These are phyloP conservation scores for Penstemon davidsonii DNA, from an alignment of 257 asterid species.

Conservation along the genomic window DNA sequence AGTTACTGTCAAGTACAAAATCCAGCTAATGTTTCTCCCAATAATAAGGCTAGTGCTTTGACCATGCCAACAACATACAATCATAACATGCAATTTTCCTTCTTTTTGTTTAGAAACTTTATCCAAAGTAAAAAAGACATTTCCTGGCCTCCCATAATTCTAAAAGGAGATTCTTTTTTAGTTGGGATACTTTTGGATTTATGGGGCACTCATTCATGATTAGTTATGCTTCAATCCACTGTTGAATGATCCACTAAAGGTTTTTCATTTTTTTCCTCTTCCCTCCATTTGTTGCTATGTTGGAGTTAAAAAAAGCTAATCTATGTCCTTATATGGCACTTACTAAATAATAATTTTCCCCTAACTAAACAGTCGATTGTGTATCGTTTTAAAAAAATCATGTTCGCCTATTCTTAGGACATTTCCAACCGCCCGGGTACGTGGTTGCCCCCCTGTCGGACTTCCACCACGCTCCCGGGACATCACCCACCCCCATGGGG, in stretches of 20 bases:
- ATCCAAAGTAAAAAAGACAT: conserved; percentile 40
- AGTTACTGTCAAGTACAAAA: conserved; percentile 30
- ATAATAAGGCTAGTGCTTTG: conserved; percentile 41
- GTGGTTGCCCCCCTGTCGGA: too few species aligned
- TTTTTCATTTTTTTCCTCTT: background rate
- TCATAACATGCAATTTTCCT: conserved; percentile 29
- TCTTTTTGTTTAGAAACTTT: conserved; percentile 38
- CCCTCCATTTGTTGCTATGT: conserved; percentile 33
- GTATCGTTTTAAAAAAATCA: too few species aligned
- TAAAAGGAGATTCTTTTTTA: conserved; percentile 35
- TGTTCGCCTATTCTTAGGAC: too few species aligned
- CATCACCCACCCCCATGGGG: too few species aligned
- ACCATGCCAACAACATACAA: conserved; percentile 41
- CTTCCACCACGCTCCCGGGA: too few species aligned
- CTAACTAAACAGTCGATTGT: background rate
- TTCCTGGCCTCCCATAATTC: conserved; percentile 46
- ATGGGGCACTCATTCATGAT: conserved; percentile 33
- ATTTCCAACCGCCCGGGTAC: too few species aligned
- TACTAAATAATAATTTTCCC: conserved; percentile 25
- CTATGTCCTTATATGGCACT: conserved; percentile 36
- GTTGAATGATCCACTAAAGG: conserved; percentile 26
- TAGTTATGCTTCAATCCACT: conserved; percentile 30
- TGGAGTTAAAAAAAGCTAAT: conserved; percentile 43
- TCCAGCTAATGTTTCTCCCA: conserved; percentile 29
- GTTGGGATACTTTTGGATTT: conserved; percentile 43